Evolutionary conservation across 2,329 filamentous ascomycete species (phyloP), one percentile per base, ranked within the genome.

Genomic region (Nothophoma quercina): DNA sequence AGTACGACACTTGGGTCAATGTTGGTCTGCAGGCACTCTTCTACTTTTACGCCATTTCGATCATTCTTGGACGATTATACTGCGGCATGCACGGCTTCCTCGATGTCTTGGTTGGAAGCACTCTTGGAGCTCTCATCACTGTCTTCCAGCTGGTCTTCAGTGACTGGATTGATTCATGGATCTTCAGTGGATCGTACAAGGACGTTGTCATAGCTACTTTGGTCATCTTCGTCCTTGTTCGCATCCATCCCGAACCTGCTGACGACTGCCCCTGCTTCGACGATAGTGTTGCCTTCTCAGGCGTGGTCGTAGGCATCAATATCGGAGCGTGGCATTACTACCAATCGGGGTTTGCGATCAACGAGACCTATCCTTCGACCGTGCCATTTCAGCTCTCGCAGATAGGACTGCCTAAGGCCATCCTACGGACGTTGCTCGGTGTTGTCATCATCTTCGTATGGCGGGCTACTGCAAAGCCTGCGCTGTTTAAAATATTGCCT

Each of bases 31-130:
- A 95, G 69, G 73, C 76, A 5, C 74, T 90, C 5, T 87, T 88
- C 32, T 96, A 95, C 73, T 88, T 91, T 63, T 99, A 98, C 71
- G 91, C 90, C 26, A 77, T 85, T 10, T 97, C 93, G 21, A 98
- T 99, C 68, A 84, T 97, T 32, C 79, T 98, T 57, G 95, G 95
- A 5, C 87, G 95, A 16, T 80, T 99, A 28, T 98, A 99, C 78
- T 99, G 95, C 70, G 95, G 95, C 56, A 99, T 99, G 95, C 95
- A 99, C 76, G 95, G 95, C 9, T 96, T 98, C 76, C 81, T 95
- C 34, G 95, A 99, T 74, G 92, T 98, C 19, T 77, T 95, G 12
- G 75, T 95, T 50, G 95, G 95, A 6, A 91, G 88, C 47, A 65
- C 86, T 12, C 81, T 97, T 49, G 95, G 95, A 25, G 88, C 87